A percentile compares a stretch with the other conserved stretches of the same genome.
Evolutionary conservation across 805 yeast genomes (phyloP).

Genomic region (Kuraishia capsulata): DNA sequence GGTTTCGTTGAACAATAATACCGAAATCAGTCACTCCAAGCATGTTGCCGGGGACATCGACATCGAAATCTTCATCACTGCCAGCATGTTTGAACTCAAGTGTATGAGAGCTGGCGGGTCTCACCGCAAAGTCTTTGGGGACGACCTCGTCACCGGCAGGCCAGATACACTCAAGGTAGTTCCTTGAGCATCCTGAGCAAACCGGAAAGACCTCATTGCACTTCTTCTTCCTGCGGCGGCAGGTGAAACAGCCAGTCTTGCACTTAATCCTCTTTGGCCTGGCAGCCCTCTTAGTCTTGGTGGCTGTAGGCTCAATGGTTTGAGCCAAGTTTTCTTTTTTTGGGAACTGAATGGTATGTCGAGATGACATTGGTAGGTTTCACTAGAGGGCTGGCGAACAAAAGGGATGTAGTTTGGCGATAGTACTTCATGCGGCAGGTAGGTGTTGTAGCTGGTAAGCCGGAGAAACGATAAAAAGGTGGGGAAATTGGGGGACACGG

Average conservation of each 20-base stretch:
- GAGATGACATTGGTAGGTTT: constrained; percentile 2
- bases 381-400: neutral
- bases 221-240: constrained; percentile 28
- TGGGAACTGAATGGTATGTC: constrained; percentile 1
- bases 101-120: neutral
- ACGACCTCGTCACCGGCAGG: constrained; percentile 17
- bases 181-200: constrained; percentile 25
- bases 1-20: neutral
- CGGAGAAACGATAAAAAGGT: too few relatives aligned
- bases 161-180: constrained; percentile 23
- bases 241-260: constrained; percentile 28
- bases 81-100: neutral
- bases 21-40: neutral
- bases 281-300: too few relatives aligned
- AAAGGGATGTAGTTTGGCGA: neutral
- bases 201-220: constrained; percentile 25
- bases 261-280: neutral
- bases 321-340: neutral
- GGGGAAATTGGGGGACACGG: too few relatives aligned
- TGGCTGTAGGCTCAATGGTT: too few relatives aligned
- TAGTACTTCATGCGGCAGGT: constrained; percentile 3
- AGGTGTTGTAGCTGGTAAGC: too few relatives aligned
- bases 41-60: neutral
- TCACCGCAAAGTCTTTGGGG: constrained; percentile 17
- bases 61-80: constrained; percentile 3